Evolutionary conservation across 2,329 filamentous ascomycete genomes (phyloP), one percentile per base, ranked within the genome.

Genomic region (Dothideomycetidae sp.): DNA sequence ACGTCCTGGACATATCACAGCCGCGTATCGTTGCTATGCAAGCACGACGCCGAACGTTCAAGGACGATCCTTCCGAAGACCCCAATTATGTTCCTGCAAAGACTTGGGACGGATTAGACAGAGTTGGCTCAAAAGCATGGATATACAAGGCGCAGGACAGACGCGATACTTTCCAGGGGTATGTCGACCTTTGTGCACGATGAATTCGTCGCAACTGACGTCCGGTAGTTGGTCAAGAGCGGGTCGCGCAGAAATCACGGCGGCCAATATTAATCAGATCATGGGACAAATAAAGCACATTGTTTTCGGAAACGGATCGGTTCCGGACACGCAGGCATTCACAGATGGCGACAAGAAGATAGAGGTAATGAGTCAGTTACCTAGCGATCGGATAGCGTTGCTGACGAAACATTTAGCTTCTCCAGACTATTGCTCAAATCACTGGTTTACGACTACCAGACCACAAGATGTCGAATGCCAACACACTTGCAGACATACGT

Each of bases 401-500:
- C 29, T 38, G 15, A 38, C 16, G 16, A 10, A 9, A 14, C 19
- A 14, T 19, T 16, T 47, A 94, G 86, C 68, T 90, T 46, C 63
- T 77, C 50, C 93, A 93, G 62, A 78, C 83, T 42, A 63, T 85
- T 43, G 74, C 79, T 55, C 81, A 90, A 55, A 67, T 93, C 42
- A 86, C 79, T n/a, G 82, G 83, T 43, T 72, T 76, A 43, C 71
- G 73, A 42, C 66, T 93, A 46, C 67, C 80, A 11, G 88, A 94
- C 58, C 64, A 72, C 32, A 68, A 71, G 47, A 69, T 92, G 14
- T 50, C 54, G 30, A 46, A 48, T 11, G 44, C 53, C 37, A 46
- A 45, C 16, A 61, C 56, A 9, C 50, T 64, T 11, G 50, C 48
- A 16, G 54, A 57, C 31, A 48, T 66, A 10, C 59, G 58, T 42